These are phyloP conservation scores for Petunia secreta DNA, from an alignment of 257 asterid species.

Conservation along the genomic window DNA sequence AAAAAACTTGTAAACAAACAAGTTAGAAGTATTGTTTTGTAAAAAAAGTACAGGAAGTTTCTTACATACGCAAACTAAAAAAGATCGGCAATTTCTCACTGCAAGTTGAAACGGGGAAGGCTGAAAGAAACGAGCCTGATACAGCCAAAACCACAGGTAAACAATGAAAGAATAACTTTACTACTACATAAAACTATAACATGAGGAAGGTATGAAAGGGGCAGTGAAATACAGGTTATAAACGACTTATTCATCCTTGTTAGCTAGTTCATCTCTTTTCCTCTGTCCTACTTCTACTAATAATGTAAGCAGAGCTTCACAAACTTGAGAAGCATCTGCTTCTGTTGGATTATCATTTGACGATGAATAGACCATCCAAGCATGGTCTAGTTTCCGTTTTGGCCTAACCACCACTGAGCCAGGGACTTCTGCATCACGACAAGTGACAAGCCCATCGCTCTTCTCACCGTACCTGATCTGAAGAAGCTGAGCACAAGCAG, in stretches of 20 bases:
- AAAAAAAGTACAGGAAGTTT: too few species aligned
- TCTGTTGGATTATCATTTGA: constrained; percentile 69
- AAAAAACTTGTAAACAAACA: too few species aligned
- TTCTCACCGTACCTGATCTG: constrained; percentile 89
- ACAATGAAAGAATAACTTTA: too few species aligned
- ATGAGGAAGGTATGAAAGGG: too few species aligned
- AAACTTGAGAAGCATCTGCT: constrained; percentile 88
- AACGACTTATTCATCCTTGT: constrained; percentile 51
- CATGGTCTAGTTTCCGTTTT: constrained; percentile 86
- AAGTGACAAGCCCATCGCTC: constrained; percentile 93
- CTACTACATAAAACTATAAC: too few species aligned
- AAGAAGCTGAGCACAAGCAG: constrained; percentile 96
- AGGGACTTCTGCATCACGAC: constrained; percentile 97
- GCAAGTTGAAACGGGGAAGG: too few species aligned
- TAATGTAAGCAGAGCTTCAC: constrained; percentile 86
- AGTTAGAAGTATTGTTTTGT: too few species aligned
- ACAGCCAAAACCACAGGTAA: too few species aligned
- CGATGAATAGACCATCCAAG: constrained; percentile 98
- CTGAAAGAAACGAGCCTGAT: too few species aligned
- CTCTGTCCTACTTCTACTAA: constrained; percentile 70
- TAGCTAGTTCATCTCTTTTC: constrained; percentile 50
- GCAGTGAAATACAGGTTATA: too few species aligned
- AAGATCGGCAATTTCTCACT: too few species aligned
- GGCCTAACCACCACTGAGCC: constrained; percentile 90
- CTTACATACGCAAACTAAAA: too few species aligned